Evolutionary conservation across 2,329 filamentous ascomycete genomes (phyloP).

Genomic region (Dothideomycetidae sp.): DNA sequence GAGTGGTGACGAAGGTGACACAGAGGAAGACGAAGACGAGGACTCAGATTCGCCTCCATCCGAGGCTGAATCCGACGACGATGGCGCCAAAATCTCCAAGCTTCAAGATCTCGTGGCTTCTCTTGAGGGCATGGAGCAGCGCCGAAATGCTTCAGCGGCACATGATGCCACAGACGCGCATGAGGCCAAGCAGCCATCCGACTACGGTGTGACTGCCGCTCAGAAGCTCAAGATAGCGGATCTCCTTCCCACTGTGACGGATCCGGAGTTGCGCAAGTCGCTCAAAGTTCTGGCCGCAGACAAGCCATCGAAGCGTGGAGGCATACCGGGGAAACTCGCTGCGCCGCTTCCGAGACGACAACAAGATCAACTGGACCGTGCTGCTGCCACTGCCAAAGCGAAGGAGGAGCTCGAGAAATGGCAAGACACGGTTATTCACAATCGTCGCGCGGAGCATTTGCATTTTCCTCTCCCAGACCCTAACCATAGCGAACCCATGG

Average conservation of each 20-base stretch:
- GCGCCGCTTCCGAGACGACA: conserved; percentile 74
- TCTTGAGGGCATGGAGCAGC: conserved; percentile 33
- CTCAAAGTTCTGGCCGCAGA: conserved; percentile 61
- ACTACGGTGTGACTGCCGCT: conserved; percentile 43
- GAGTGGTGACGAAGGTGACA: conserved; percentile 16
- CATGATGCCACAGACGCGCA: conserved; percentile 32
- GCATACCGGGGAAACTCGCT: conserved; percentile 55
- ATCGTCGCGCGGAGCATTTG: conserved; percentile 80
- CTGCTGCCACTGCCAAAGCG: conserved; percentile 74
- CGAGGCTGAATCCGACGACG: conserved; percentile 33
- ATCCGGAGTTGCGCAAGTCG: conserved; percentile 62
- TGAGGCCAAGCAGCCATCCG: conserved; percentile 47
- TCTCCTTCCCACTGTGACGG: conserved; percentile 56
- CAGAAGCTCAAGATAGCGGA: conserved; percentile 55
- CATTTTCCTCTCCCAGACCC: conserved; percentile 72
- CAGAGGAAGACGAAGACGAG: conserved; percentile 38
- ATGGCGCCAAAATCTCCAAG: conserved; percentile 43
- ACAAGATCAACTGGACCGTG: conserved; percentile 70
- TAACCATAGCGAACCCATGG: conserved; percentile 44
- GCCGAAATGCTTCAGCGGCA: conserved; percentile 19
- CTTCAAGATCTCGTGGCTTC: conserved; percentile 57
- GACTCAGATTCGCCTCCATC: conserved; percentile 38
- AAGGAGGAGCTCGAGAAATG: conserved; percentile 83
- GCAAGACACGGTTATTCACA: conserved; percentile 90
- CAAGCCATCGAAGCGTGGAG: conserved; percentile 39